Evolutionary conservation across 2,329 filamentous ascomycete species (phyloP).

Genomic region (Tolypocladium sp.): DNA sequence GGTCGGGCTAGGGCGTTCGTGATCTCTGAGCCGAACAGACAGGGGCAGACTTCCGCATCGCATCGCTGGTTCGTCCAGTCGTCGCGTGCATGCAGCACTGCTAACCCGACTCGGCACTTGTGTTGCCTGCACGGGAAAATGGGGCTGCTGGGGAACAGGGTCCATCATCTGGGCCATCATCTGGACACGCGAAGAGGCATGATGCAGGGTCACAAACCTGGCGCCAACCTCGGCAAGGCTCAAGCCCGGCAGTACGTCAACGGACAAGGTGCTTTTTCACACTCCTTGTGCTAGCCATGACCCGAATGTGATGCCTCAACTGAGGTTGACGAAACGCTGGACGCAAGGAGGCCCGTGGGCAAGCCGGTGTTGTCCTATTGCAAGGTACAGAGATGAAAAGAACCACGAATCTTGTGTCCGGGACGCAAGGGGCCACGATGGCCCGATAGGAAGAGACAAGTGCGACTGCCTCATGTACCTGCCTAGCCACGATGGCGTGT

Average conservation of each 20-base stretch:
- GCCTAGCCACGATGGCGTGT: neutral
- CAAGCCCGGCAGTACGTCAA: neutral
- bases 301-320: neutral
- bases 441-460: neutral
- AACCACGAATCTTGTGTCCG: neutral
- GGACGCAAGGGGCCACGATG: neutral
- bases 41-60: neutral
- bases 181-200: neutral
- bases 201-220: neutral
- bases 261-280: neutral
- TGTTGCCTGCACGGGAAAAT: neutral
- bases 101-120: neutral
- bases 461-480: neutral
- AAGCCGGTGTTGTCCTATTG: neutral
- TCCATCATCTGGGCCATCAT: neutral
- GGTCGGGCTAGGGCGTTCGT: neutral
- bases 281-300: neutral
- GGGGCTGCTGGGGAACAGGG: neutral
- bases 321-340: neutral
- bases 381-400: neutral
- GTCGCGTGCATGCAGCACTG: neutral
- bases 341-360: neutral
- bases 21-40: neutral
- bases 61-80: neutral
- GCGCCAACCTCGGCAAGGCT: neutral